Percentiles rank a stretch among this genome's conserved stretches.
These are phyloP conservation scores for Starmerella stellata DNA, from an alignment of 805 yeast genomes.

Conservation along the genomic window DNA sequence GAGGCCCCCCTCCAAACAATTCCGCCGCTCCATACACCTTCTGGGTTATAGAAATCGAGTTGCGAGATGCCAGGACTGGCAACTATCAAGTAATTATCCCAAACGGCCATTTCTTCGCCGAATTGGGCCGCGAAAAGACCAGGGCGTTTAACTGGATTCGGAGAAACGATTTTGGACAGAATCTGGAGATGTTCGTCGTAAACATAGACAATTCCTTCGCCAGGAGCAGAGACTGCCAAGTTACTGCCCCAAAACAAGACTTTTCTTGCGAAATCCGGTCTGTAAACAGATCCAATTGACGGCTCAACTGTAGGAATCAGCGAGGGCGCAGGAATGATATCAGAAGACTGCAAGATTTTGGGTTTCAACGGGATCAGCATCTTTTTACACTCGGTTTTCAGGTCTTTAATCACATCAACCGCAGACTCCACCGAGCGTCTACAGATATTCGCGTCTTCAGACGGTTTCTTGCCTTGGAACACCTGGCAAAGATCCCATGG, in stretches of 20 bases:
- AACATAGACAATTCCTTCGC: constrained; percentile 11
- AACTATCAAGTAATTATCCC: constrained; percentile 27
- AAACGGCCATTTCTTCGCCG: constrained; percentile 28
- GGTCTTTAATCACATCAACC: neutral
- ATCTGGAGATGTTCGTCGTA: constrained; percentile 5
- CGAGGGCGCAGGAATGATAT: constrained; percentile 3
- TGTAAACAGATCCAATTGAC: neutral
- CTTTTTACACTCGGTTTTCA: neutral
- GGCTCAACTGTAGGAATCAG: neutral
- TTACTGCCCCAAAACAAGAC: constrained; percentile 8
- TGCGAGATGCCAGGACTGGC: constrained; percentile 36
- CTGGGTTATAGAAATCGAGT: constrained; percentile 25
- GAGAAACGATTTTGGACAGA: neutral
- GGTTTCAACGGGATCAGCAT: neutral
- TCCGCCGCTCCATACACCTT: constrained; percentile 17
- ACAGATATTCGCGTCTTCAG: neutral
- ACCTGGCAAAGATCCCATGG: constrained; percentile 24
- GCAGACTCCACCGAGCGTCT: neutral
- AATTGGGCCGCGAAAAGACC: constrained; percentile 21
- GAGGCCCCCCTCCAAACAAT: constrained; percentile 19
- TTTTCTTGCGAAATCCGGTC: constrained; percentile 10
- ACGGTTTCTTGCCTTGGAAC: constrained; percentile 8
- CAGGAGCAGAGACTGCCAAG: constrained; percentile 14
- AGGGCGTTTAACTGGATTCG: constrained; percentile 2
- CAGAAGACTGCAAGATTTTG: neutral